Conservation (phyloP, 345 rosid species). For the Citrus medica region DNA sequence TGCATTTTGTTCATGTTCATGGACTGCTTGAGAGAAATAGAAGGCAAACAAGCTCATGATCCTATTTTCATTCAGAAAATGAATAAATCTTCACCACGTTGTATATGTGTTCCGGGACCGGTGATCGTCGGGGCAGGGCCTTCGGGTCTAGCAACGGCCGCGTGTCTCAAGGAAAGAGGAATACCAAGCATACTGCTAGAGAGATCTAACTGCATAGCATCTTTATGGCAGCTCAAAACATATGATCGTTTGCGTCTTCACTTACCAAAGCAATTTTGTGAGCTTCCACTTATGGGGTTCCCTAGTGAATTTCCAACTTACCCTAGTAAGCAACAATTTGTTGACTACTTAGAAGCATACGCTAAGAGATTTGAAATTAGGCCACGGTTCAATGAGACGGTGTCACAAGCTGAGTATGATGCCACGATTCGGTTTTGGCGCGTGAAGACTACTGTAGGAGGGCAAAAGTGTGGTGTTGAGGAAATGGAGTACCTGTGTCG, state of each 20-base stretch:
- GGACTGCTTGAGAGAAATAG: constrained; percentile 67
- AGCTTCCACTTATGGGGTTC: constrained; percentile 71
- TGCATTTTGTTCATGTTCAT: constrained; percentile 20
- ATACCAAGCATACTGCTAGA: constrained; percentile 55
- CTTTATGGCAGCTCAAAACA: constrained; percentile 75
- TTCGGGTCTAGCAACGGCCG: constrained; percentile 73
- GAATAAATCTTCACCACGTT: constrained; percentile 22
- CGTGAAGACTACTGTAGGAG: constrained; percentile 34
- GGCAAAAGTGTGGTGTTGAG: constrained; percentile 16
- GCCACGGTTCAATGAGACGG: constrained; percentile 58
- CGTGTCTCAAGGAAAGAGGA: constrained; percentile 52
- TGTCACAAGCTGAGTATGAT: constrained; percentile 52
- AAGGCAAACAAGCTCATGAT: constrained; percentile 79
- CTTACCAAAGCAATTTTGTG: constrained; percentile 75
- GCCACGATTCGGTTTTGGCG: constrained; percentile 45
- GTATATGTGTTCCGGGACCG: constrained; percentile 38
- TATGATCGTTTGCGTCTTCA: constrained; percentile 82
- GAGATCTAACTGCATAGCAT: constrained; percentile 70
- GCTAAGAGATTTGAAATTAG: constrained; percentile 33
- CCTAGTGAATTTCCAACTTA: constrained; percentile 57
- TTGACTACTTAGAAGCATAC: constrained; percentile 58
- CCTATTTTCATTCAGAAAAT: constrained; percentile 35
- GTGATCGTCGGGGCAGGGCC: constrained; percentile 85
- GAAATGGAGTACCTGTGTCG: constrained; percentile 46
- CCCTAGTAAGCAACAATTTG: constrained; percentile 72